Percentiles rank a stretch among this genome's conserved stretches.
Conservation (phyloP, 441 rosid genomes). For the Rhodomyrtus psidioides region DNA sequence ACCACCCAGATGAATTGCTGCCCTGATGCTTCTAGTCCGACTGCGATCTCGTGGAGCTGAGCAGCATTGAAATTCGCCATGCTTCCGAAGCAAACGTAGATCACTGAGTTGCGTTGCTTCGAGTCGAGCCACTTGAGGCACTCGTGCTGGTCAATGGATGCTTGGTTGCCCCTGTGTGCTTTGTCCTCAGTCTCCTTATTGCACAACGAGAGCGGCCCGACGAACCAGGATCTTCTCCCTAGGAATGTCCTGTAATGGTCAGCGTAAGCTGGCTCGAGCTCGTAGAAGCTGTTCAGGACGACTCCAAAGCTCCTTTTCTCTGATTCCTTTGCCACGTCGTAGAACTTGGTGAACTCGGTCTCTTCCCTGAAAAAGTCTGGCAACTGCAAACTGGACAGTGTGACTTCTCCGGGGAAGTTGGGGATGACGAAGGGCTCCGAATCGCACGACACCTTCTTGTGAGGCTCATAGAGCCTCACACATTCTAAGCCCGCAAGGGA, state of each 20-base stretch:
- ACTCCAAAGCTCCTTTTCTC: neutral
- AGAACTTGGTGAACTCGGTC: neutral
- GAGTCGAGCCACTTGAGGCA: slow-evolving; percentile 7
- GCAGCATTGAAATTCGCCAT: neutral
- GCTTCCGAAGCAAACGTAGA: slow-evolving; percentile 9
- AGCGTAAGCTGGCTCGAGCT: neutral
- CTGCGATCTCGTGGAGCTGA: slow-evolving; percentile 7
- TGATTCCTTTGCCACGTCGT: neutral
- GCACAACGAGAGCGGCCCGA: neutral
- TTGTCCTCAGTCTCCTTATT: neutral
- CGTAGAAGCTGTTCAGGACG: neutral
- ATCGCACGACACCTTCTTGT: neutral
- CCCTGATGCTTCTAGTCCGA: slow-evolving; percentile 3
- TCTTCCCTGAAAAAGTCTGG: neutral
- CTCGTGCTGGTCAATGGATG: neutral
- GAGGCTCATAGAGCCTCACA: neutral
- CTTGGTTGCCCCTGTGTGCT: neutral
- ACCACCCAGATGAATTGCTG: slow-evolving; percentile 8
- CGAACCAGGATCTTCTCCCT: neutral
- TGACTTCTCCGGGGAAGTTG: neutral
- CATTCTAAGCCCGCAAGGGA: neutral
- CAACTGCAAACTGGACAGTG: neutral
- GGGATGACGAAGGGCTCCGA: slow-evolving; percentile 6
- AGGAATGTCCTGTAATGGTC: neutral
- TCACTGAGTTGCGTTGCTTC: neutral